phyloP scores from a whole-genome alignment of 257 asterid genomes.

The Galeopsis tetrahit region DNA sequence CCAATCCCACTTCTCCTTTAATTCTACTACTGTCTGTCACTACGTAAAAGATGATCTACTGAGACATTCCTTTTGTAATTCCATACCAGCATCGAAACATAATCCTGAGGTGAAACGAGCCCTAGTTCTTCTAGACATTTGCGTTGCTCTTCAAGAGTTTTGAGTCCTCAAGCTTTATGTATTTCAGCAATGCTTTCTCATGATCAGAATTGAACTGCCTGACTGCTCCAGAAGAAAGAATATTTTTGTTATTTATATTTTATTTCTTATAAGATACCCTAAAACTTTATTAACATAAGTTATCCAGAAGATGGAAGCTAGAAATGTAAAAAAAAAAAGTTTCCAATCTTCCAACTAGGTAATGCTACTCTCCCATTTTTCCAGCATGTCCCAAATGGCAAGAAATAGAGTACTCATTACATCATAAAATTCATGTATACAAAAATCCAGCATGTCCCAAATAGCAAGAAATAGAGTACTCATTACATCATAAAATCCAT shows the following conservation, averaged over 20 bases:
- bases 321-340: neutral
- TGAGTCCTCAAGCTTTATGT: conserved; percentile 69
- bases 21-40: conserved; percentile 33
- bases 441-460: conserved; percentile 1
- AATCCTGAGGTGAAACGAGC: conserved; percentile 92
- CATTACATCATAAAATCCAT: conserved; percentile 13
- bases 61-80: conserved; percentile 83
- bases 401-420: conserved; percentile 10
- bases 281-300: neutral
- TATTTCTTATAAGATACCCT: neutral
- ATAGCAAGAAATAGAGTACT: neutral
- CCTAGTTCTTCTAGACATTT: conserved; percentile 77
- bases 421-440: neutral
- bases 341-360: conserved; percentile 8
- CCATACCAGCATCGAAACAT: conserved; percentile 95
- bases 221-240: conserved; percentile 19
- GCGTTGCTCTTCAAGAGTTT: conserved; percentile 77
- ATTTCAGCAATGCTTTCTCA: conserved; percentile 70
- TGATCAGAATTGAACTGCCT: neutral
- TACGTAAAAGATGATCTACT: conserved; percentile 44
- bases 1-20: conserved; percentile 43
- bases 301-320: neutral
- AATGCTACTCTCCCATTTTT: conserved; percentile 22
- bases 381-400: neutral
- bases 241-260: neutral